These are phyloP conservation scores for Pseudonitzschia multiseries DNA, from an alignment of 108 stramenopile species.

Conservation along the genomic window DNA sequence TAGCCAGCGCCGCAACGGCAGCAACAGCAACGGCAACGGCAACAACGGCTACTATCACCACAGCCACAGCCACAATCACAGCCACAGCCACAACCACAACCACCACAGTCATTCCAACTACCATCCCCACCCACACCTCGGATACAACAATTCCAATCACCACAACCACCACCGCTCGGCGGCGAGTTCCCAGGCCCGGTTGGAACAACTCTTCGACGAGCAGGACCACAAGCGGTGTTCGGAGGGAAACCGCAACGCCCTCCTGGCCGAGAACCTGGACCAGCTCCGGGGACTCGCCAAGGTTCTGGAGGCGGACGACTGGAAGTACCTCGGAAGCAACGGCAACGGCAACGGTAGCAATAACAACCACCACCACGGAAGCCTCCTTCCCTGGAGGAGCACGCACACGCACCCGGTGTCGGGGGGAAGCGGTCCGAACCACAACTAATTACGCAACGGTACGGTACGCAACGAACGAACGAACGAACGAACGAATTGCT, in stretches of 20 bases:
- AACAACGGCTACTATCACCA: neutral
- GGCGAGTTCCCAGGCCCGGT: neutral
- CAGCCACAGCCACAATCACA: neutral
- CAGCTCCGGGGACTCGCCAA: conserved; percentile 56
- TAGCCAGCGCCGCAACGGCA: no score
- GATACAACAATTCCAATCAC: no score
- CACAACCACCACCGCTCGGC: neutral
- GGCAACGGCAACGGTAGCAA: neutral
- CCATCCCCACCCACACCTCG: neutral
- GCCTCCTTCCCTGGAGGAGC: no score
- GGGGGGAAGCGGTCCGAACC: no score
- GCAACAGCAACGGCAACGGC: neutral
- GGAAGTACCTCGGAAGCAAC: conserved; percentile 31
- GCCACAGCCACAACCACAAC: neutral
- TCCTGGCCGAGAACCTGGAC: conserved; percentile 59
- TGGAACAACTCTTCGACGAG: conserved; percentile 60
- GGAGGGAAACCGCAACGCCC: conserved; percentile 54
- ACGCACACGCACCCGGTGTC: no score
- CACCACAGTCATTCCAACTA: neutral
- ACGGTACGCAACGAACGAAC: no score
- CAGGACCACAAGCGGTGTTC: conserved; percentile 62
- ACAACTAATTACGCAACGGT: no score
- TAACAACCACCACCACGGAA: neutral
- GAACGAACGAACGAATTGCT: no score
- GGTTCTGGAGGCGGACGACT: conserved; percentile 54